Conservation (phyloP, 495 filamentous ascomycete genomes). For the Viridothelium virens region DNA sequence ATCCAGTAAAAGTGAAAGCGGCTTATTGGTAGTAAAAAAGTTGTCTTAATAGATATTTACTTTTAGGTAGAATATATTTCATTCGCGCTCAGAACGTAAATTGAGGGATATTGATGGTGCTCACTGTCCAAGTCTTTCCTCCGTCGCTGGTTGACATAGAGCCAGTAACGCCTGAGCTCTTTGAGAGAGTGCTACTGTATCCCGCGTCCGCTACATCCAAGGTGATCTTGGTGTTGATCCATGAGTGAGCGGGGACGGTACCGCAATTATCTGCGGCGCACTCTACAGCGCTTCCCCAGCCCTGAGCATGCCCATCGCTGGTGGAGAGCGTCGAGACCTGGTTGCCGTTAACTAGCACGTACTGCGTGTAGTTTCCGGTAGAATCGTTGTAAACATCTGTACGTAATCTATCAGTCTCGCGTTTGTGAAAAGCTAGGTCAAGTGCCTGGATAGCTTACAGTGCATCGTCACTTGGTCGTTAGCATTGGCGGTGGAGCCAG, state of each 20-base stretch:
- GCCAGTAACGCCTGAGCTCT: constrained; percentile 32
- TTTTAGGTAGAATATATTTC: too few species aligned
- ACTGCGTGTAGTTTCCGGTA: constrained; percentile 38
- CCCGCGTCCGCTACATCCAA: constrained; percentile 35
- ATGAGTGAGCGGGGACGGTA: constrained; percentile 16
- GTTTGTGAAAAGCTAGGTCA: background rate
- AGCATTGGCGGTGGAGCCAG: background rate
- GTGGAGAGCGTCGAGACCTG: constrained; percentile 38
- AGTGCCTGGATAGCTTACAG: constrained; percentile 10
- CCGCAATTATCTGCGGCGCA: background rate
- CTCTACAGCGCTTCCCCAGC: constrained; percentile 10
- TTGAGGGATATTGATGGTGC: constrained; percentile 33
- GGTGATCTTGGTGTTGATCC: constrained; percentile 36
- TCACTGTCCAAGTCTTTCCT: constrained; percentile 40
- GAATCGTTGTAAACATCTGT: constrained; percentile 38
- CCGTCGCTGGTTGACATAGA: constrained; percentile 36
- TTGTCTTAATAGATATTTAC: too few species aligned
- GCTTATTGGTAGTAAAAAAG: too few species aligned
- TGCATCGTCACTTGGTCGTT: constrained; percentile 14
- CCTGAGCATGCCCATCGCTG: constrained; percentile 17
- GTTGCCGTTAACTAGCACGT: constrained; percentile 33
- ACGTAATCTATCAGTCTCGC: background rate
- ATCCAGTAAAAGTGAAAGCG: too few species aligned
- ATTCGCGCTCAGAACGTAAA: constrained; percentile 19
- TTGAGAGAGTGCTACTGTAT: constrained; percentile 36